Conservation (phyloP, 106 monocot species). For the Xerophyta viscosa region DNA sequence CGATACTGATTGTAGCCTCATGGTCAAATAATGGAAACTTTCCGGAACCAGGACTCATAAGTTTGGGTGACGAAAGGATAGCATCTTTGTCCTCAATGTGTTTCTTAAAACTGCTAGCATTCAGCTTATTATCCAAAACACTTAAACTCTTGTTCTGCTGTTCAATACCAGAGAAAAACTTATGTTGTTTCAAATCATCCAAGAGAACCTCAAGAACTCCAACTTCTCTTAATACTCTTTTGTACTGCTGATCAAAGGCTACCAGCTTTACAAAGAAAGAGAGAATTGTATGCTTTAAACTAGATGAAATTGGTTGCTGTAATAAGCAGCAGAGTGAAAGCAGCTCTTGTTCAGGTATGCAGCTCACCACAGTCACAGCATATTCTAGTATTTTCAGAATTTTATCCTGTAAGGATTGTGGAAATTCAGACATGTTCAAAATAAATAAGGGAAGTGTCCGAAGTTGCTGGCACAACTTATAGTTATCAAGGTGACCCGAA, state of each 20-base stretch:
- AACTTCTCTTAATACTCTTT: slow-evolving; percentile 90
- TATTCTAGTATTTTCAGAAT: slow-evolving; percentile 98
- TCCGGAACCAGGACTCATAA: slow-evolving; percentile 37
- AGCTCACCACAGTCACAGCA: slow-evolving; percentile 96
- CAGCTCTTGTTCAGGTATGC: slow-evolving; percentile 94
- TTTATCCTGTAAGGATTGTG: slow-evolving; percentile 76
- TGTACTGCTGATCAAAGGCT: slow-evolving; percentile 94
- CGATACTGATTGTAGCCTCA: slow-evolving; percentile 59
- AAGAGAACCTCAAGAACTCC: slow-evolving; percentile 86
- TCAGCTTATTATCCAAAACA: slow-evolving; percentile 28
- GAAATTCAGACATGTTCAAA: slow-evolving; percentile 86
- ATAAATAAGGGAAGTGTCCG: slow-evolving; percentile 91
- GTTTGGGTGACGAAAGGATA: slow-evolving; percentile 81
- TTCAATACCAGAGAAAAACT: slow-evolving; percentile 59
- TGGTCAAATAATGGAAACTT: slow-evolving; percentile 81
- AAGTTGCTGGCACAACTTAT: slow-evolving; percentile 82
- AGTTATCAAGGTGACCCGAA: slow-evolving; percentile 95
- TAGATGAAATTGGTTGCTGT: slow-evolving; percentile 77
- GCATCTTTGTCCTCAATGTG: slow-evolving; percentile 71
- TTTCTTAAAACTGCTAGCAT: slow-evolving; percentile 57
- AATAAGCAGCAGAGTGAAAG: slow-evolving; percentile 95
- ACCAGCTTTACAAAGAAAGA: slow-evolving; percentile 93
- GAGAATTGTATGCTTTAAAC: slow-evolving; percentile 77
- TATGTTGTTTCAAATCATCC: slow-evolving; percentile 85
- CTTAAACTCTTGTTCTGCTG: slow-evolving; percentile 34